Conservation (phyloP, 495 filamentous ascomycete species). For the Xylaria curta region DNA sequence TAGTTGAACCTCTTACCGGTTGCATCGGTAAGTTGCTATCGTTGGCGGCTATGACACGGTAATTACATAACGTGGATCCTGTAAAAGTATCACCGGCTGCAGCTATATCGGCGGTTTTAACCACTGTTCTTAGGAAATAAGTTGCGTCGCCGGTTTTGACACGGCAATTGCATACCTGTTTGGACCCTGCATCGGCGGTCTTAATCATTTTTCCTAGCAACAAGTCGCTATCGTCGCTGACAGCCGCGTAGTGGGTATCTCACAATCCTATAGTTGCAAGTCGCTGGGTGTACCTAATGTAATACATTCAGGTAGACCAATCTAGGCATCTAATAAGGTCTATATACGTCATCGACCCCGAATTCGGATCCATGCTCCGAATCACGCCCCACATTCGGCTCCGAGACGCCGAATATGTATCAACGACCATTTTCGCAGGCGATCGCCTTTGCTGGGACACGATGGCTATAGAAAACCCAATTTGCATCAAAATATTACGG, state of each 20-base stretch:
- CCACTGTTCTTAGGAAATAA: neutral
- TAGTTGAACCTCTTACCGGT: too few relatives aligned
- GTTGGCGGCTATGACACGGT: too few relatives aligned
- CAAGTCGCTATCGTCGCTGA: neutral
- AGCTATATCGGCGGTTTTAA: too few relatives aligned
- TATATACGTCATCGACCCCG: neutral
- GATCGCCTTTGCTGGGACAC: neutral
- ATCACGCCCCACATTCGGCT: neutral
- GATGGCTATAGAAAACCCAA: neutral
- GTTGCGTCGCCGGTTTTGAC: neutral
- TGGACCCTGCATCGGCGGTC: neutral
- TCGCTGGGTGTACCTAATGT: too few relatives aligned
- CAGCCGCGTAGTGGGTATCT: neutral
- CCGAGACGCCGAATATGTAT: neutral
- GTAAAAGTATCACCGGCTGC: too few relatives aligned
- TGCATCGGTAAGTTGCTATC: too few relatives aligned
- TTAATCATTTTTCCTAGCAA: neutral
- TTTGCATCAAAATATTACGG: neutral
- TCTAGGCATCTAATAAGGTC: neutral
- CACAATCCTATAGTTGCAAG: neutral
- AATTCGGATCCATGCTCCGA: neutral
- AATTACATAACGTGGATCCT: too few relatives aligned
- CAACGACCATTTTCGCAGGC: neutral
- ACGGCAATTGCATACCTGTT: neutral
- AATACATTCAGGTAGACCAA: too few relatives aligned